Evolutionary conservation across 2,329 filamentous ascomycete genomes (phyloP).

Genomic region (Colletotrichum sp.): DNA sequence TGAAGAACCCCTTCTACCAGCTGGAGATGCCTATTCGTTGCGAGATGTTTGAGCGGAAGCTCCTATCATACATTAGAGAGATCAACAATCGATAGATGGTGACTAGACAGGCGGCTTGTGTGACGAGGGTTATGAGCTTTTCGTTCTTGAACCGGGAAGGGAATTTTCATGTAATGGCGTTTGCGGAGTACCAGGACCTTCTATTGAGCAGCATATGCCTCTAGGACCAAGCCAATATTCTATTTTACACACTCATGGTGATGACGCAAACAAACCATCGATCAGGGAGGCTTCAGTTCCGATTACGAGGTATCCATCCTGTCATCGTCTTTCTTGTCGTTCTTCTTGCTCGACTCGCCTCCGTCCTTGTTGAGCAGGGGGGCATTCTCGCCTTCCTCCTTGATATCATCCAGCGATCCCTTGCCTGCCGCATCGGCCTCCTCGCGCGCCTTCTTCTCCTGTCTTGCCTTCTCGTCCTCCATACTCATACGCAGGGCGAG

Average conservation of each 20-base stretch:
- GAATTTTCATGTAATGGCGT: conserved; percentile 5
- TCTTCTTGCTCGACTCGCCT: conserved; percentile 49
- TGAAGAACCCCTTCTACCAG: conserved; percentile 99
- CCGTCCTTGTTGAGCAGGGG: conserved; percentile 69
- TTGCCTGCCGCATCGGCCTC: conserved; percentile 77
- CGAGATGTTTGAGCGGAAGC: conserved; percentile 90
- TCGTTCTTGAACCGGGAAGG: not conserved
- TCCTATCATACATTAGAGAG: conserved; percentile 80
- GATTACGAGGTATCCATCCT: conserved; percentile 88
- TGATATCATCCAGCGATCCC: conserved; percentile 79
- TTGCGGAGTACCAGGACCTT: conserved; percentile 15
- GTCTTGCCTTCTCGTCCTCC: conserved; percentile 95
- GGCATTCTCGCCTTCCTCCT: conserved; percentile 76
- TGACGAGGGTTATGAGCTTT: not conserved
- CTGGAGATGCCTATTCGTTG: conserved; percentile 97
- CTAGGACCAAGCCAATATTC: conserved; percentile 16
- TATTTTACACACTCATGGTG: conserved; percentile 21
- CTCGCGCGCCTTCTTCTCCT: conserved; percentile 83
- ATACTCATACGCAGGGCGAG: conserved; percentile 96
- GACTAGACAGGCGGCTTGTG: conserved; percentile 1
- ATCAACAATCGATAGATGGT: conserved; percentile 60
- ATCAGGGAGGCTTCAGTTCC: not conserved
- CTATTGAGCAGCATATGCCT: conserved; percentile 17
- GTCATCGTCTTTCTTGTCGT: conserved; percentile 59
- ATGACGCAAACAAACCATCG: not conserved